Percentiles rank a stretch among this genome's conserved stretches.
phyloP scores from a whole-genome alignment of 768 basidiomycete genomes.

The Amanita polypyramis region DNA sequence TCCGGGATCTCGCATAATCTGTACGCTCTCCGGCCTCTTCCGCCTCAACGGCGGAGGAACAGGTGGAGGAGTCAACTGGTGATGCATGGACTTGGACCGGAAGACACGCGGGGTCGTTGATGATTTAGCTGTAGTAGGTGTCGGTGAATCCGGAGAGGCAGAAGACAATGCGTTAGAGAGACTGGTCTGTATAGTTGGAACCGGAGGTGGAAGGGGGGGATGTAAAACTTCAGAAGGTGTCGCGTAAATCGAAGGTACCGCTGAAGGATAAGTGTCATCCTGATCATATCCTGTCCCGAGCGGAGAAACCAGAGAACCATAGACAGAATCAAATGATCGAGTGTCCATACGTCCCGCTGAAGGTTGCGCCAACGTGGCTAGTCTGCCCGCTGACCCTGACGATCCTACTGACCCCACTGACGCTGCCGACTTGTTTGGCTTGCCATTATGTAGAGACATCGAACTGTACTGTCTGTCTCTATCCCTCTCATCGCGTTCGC shows the following conservation, averaged over 20 bases:
- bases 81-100: slow-evolving; percentile 48
- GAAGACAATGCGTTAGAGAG: not conserved
- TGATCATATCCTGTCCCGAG: not conserved
- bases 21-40: slow-evolving; percentile 56
- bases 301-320: slow-evolving; percentile 1
- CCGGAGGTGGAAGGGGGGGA: not conserved
- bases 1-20: slow-evolving; percentile 21
- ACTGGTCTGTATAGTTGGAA: not conserved
- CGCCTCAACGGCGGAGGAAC: slow-evolving; percentile 34
- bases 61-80: slow-evolving; percentile 24
- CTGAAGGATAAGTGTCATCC: not conserved
- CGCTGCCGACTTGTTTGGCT: not conserved
- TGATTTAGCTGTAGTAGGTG: slow-evolving; percentile 9
- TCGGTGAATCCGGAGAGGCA: slow-evolving; percentile 7
- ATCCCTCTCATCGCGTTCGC: slow-evolving; percentile 13
- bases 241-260: not conserved
- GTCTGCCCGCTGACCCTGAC: too few species aligned
- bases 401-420: too few species aligned
- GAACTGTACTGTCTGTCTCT: not conserved
- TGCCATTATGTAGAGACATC: not conserved
- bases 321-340: slow-evolving; percentile 4
- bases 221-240: not conserved
- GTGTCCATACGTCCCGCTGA: slow-evolving; percentile 1
- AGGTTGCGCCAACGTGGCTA: too few species aligned
- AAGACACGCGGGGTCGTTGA: slow-evolving; percentile 23